Base-by-base conservation (phyloP, 176 grass and related monocot species). In the Oryza glumipatula region DNA sequence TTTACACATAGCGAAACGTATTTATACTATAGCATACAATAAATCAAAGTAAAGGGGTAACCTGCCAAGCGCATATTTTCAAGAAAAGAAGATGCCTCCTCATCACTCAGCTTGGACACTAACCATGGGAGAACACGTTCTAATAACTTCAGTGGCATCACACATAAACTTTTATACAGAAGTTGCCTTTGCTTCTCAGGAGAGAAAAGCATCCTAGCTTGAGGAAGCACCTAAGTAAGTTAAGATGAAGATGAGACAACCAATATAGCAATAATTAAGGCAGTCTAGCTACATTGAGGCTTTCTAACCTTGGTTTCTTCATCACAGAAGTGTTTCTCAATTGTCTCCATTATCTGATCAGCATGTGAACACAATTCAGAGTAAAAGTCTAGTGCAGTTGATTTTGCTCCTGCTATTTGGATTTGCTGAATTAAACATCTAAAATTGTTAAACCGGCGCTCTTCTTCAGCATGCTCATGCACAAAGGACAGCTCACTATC, bases 101-200 rank as follows among this genome's bases (percentile, higher is more conserved):
- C 86, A 79, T 94, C 82, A 28, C 86, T 94, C 49, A 99, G 79
- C 61, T 94, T 99, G 39, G 88, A 87, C 28, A 96, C 90, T 41
- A 99, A 83, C 97, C 97, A 99, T 70, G 97, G 97, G 79, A 99
- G 86, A 83, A 91, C 97, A 72, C 90, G 91, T 73, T 99, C 97
- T 72, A 99, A 88, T 17, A 99, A 78, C 70, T 96, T 99, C 77
- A 99, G 74, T 12, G 97, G 97, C 97, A 99, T 99, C 43, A 96
- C 93, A 91, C 94, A 94, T 1, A 99, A 47, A 80, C 94, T 96
- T 75, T 79, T 94, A 73, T 88, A 99, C 21, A 95, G 83, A 91
- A 99, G 91, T 85, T 92, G 75, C 43, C 94, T 91, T 88, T 99
- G 97, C 79, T 92, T 99, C 68, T 96, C 92, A 74, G 90, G 83